Base-by-base conservation (phyloP, 495 filamentous ascomycete genomes). In the Eremomyces bilateralis region DNA sequence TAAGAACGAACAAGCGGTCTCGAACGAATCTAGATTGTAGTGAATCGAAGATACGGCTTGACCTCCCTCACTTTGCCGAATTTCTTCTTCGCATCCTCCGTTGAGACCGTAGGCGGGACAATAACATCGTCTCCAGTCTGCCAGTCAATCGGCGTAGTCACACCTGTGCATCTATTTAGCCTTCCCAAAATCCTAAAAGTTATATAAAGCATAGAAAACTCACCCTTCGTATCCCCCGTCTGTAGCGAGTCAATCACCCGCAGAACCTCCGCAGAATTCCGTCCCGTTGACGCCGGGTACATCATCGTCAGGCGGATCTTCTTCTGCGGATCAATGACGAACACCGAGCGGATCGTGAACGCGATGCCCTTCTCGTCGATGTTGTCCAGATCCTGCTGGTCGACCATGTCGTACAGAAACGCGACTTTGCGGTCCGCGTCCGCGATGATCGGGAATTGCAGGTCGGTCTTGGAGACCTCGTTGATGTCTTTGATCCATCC, bases 301-400 rank as follows among this genome's bases (percentile, higher is more conserved):
- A 66, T 61, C 68, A 76, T 70, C 16, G 61, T 71, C 44, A 73
- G 51, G 20, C 67, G 64, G 46, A 78, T 71, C 60, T 72, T 76
- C 61, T 77, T 76, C 41, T 50, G 41, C 18, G 73, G 72, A 49
- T 77, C 73, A 45, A 78, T 76, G 43, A 78, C 61, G 51, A 74
- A 76, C 31, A 77, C 69, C 25, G 64, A 65, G 38, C 73, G 67
- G 44, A 78, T 75, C 31, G 72, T 77, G 43, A 74, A 69, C 3
- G 71, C 63, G 36, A 71, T 61, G 27, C 65, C 64, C 57, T 68
- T 67, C 36, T 59, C 44, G 40, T 62, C 61, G 27, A 68, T 56
- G 46, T 71, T 69, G 31, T 57, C 60, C 35, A 65, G 49, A 44
- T 73, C 68, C 34, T 63, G 58, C 20, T 47, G 38, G 33, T 66